Conservation (phyloP, 176 grass and related monocot genomes). For the Lolium perenne region DNA sequence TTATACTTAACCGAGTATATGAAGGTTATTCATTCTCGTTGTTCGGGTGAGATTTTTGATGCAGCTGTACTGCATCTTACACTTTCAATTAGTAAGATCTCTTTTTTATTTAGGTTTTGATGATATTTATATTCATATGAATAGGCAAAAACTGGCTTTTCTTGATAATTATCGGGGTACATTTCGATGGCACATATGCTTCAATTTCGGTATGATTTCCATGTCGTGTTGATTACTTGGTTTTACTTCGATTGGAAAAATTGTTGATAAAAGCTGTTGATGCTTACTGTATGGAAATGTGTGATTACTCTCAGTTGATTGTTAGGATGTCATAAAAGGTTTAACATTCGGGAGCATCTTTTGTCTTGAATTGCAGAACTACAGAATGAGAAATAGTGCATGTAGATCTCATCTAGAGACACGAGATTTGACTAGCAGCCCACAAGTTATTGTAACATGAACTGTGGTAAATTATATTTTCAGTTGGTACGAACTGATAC, state of each 20-base stretch:
- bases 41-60: slow-evolving; percentile 68
- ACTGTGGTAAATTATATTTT: background rate
- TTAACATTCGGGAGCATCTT: background rate
- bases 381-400: background rate
- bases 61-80: slow-evolving; percentile 30
- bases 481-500: background rate
- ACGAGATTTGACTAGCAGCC: background rate
- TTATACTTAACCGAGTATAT: slow-evolving; percentile 90
- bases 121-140: slow-evolving; percentile 27
- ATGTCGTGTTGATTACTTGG: slow-evolving; percentile 16
- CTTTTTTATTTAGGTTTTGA: background rate
- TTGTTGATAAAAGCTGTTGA: slow-evolving; percentile 10
- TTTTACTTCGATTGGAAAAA: slow-evolving; percentile 19
- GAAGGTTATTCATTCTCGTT: slow-evolving; percentile 95
- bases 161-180: slow-evolving; percentile 84
- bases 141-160: slow-evolving; percentile 72
- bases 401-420: slow-evolving; percentile 23
- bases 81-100: background rate
- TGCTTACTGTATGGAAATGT: slow-evolving; percentile 7
- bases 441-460: slow-evolving; percentile 11
- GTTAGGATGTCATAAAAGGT: background rate
- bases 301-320: slow-evolving; percentile 24
- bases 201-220: slow-evolving; percentile 84
- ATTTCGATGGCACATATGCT: slow-evolving; percentile 99
- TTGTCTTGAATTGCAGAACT: background rate